phyloP scores from a whole-genome alignment of 2,329 filamentous ascomycete species.

The Boeremia lycopersici region DNA sequence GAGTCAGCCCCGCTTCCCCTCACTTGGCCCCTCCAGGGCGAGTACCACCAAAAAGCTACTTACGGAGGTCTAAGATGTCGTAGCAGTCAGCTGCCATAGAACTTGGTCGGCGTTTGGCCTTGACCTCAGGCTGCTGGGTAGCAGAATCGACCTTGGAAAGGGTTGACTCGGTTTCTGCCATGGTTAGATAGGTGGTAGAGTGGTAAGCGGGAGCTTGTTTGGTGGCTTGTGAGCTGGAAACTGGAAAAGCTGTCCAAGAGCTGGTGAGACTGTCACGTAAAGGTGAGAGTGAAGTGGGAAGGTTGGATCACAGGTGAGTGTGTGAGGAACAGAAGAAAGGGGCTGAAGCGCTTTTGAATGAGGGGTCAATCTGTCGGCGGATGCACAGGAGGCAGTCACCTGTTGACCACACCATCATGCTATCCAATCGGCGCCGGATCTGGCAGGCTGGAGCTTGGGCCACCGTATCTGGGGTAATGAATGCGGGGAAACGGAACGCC shows the following conservation, averaged over 20 bases:
- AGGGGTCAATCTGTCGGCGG: constrained; percentile 38
- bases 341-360: constrained; percentile 39
- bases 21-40: constrained; percentile 25
- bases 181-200: constrained; percentile 40
- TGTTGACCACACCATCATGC: constrained; percentile 44
- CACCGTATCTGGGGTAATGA: constrained; percentile 21
- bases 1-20: constrained; percentile 45
- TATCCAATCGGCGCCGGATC: constrained; percentile 30
- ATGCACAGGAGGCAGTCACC: constrained; percentile 40
- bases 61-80: constrained; percentile 88
- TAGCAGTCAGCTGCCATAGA: constrained; percentile 74
- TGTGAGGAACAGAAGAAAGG: constrained; percentile 32
- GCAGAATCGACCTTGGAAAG: constrained; percentile 92
- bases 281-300: constrained; percentile 13
- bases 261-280: constrained; percentile 21
- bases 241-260: constrained; percentile 19
- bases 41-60: constrained; percentile 42
- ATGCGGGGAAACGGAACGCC: constrained; percentile 22
- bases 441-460: constrained; percentile 24
- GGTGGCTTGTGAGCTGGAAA: constrained; percentile 13
- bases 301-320: constrained; percentile 31
- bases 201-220: constrained; percentile 15
- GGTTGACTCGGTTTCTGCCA: constrained; percentile 60
- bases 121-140: constrained; percentile 72
- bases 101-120: constrained; percentile 69